Base-by-base conservation (phyloP, 805 yeast species). In the Groenewaldozyma salmanticensis region DNA sequence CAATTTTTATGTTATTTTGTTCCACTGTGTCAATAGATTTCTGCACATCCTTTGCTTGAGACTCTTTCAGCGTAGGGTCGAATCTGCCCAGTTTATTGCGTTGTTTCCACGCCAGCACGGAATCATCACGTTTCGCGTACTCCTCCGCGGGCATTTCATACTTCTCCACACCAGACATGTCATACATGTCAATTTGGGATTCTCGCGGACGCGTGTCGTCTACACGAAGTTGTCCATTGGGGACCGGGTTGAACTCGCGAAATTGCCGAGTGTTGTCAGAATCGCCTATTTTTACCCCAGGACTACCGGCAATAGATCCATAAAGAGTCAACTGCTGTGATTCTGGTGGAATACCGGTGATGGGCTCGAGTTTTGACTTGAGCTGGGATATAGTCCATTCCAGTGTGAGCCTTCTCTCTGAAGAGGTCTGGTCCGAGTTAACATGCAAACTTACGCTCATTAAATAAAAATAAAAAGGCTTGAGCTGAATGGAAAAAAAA, bases 71-170 rank as follows among this genome's bases (percentile, higher is more conserved):
- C 35, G 57, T 55, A 0, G 86, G 82, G 47, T 81, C 75, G 51
- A 78, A 87, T 38, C 88, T 65, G 0, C 96, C 96, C 20, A 85
- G 61, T 43, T 74, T 61, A 47, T 81, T 71, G 22, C 69, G 65
- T 42, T 71, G 68, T 57, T 88, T 90, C 95, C 95, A 88, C 42
- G 70, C 71, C 42, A 79, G 67, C 1, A 84, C 94, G 0, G 90
- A 70, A 41, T 80, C 75, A 2, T 60, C 39, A 44, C 81, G 67
- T 36, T 64, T 64, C 22, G 70, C 77, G 58, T 88, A 85, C 35
- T 75, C 81, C 32, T 68, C 74, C 29, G 77, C 79, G 1, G 74
- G 62, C 55, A 83, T 59, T 44, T 69, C 66, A 52, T 60, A 72
- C 35, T 64, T 66, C 13, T 57, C 62, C n/a, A 51, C 64, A 1